These are phyloP conservation scores for Aspergillus campestris DNA, from an alignment of 495 filamentous ascomycete genomes.

Conservation along the genomic window DNA sequence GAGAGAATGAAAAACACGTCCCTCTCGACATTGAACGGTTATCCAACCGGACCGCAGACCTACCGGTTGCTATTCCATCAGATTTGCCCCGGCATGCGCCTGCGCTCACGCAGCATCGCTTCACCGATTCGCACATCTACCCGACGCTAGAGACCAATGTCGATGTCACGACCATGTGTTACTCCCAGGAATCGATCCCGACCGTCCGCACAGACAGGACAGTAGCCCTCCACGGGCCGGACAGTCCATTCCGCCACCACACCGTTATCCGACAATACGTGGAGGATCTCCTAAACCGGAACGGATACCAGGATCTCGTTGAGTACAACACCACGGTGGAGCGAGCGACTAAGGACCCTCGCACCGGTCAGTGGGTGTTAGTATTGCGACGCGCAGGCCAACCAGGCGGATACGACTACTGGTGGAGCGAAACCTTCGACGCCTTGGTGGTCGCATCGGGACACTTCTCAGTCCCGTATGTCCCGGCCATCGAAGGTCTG, in stretches of 20 bases:
- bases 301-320: conserved; percentile 27
- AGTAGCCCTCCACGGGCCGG: conserved; percentile 23
- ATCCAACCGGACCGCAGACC: conserved; percentile 39
- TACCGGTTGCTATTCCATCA: conserved; percentile 36
- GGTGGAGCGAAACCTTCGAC: conserved; percentile 48
- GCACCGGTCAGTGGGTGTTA: conserved; percentile 24
- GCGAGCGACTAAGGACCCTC: conserved; percentile 22
- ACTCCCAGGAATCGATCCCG: conserved; percentile 30
- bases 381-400: conserved; percentile 26
- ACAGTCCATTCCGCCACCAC: conserved; percentile 34
- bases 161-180: conserved; percentile 31
- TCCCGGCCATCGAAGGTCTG: conserved; percentile 50
- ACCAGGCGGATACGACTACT: conserved; percentile 23
- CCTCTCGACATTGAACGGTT: conserved; percentile 33
- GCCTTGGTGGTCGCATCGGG: conserved; percentile 75
- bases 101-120: conserved; percentile 34
- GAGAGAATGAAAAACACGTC: conserved; percentile 23
- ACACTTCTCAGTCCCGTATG: conserved; percentile 65
- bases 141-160: conserved; percentile 34
- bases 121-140: conserved; percentile 37
- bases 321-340: conserved; percentile 38
- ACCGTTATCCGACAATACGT: conserved; percentile 30
- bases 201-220: conserved; percentile 26
- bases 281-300: conserved; percentile 27
- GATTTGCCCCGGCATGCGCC: conserved; percentile 39